Evolutionary conservation across 345 rosid species (phyloP), one percentile per base, ranked within the genome.

Genomic region (Aurinia saxatilis): DNA sequence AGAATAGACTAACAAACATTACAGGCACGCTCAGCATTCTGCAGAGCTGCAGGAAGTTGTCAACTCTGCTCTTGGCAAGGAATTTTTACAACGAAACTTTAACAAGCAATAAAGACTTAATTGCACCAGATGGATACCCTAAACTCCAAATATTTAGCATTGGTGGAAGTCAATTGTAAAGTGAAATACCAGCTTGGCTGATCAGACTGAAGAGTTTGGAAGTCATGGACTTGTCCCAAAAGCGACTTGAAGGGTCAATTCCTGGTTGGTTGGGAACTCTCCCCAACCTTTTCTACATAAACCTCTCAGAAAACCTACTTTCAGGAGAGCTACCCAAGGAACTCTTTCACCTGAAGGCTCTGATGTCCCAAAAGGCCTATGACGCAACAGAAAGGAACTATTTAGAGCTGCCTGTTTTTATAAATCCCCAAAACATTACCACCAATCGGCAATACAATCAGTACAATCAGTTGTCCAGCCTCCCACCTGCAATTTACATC

Each of bases 401-500:
- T 74, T 69, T 87, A 7, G 78, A 82, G 74, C 63, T 91, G 55
- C 96, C 98, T 5, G 80, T 87, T 59, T 91, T 80, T 72, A 79
- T 87, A 59, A 70, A 14, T 68, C 89, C 93, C 8, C 73, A 37
- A 35, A 81, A 82, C 36, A 70, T 82, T 5, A 27, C 30, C 2
- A 5, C 5, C 5, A 8, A 27, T 3, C 85, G 79, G 75, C 76
- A 73, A 75, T n/a, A n/a, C n/a, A n/a, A n/a, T n/a, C n/a, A n/a
- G n/a, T 87, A 91, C 79, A 91, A 85, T 61, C 89, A 85, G 70
- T 77, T 91, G 39, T 80, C 80, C n/a, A 82, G 50, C 73, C 77
- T 87, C 60, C 96, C 93, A 23, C 98, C 87, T 3, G 78, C 91
- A 2, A 82, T 91, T 21, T 85, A 84, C 70, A 58, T 85, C 34